Base-by-base conservation (phyloP, 192 early-diverging fungal genomes). In the Pecoramyces ruminantium region DNA sequence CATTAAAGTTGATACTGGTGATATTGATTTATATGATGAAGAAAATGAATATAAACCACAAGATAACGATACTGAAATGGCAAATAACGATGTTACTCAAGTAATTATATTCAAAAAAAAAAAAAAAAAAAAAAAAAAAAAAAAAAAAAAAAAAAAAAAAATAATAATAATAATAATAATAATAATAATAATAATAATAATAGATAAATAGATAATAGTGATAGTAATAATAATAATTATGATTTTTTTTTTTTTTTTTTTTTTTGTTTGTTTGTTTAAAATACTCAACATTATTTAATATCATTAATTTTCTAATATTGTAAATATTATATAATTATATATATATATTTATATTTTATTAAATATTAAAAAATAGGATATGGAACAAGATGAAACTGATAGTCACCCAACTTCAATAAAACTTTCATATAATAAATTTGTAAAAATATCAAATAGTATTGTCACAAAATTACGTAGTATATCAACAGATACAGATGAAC, bases 1-100 rank as follows among this genome's bases (percentile, higher is more conserved):
- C 79, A 93, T 98, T 78, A 91, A 90, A 8, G 90, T 95, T 12
- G 91, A 94, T 82, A 91, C 92, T 87, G 93, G 94, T 78, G 90
- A 93, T 81, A 83, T 95, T 38, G 91, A 91, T 13, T 84, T 94
- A 29, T 86, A 86, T 13, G 91, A 92, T 28, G 83, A 82, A 27
- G 79, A 58, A 29, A 82, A 83, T 21, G 85, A 83, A n/a, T 77
- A 82, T 25, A 81, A 29, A 13, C 51, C 40, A 21, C 82, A 85
- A 42, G 87, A 84, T 12, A 81, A 79, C 2, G 58, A 86, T 42
- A 34, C 79, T 0, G 86, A 81, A 0, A 86, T 82, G 28, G 86
- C 86, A n/a, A 83, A 82, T 28, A 38, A 83, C 4, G 85, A 82
- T 28, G 77, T 78, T 27, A 78, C 29, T 79, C 39, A 83, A 77